These are phyloP conservation scores for Fusarium avenaceum DNA, from an alignment of 2,329 filamentous ascomycete species.

Conservation along the genomic window DNA sequence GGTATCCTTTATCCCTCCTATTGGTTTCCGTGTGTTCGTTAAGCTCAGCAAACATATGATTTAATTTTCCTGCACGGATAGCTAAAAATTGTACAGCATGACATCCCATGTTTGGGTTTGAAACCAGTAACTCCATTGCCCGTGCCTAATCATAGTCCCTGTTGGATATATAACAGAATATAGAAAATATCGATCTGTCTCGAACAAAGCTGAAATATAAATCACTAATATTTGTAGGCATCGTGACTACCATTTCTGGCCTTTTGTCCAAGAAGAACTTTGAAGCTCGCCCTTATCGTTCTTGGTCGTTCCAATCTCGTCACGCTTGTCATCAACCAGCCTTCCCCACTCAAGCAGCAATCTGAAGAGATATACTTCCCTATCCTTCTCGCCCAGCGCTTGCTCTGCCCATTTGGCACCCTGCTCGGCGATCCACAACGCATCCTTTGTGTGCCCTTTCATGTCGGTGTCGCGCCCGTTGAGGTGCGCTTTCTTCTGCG, in stretches of 20 bases:
- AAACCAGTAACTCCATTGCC: slow-evolving; percentile 6
- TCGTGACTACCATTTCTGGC: slow-evolving; percentile 42
- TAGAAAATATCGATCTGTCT: background rate
- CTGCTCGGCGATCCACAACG: slow-evolving; percentile 73
- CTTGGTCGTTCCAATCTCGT: slow-evolving; percentile 58
- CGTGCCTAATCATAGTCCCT: background rate
- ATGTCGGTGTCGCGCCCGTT: slow-evolving; percentile 63
- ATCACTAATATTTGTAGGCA: background rate
- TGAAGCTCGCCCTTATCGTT: slow-evolving; percentile 49
- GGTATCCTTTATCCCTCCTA: background rate
- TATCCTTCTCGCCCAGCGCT: slow-evolving; percentile 77
- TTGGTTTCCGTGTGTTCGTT: background rate
- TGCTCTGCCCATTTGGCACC: slow-evolving; percentile 74
- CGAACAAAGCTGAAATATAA: background rate
- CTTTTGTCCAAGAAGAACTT: slow-evolving; percentile 50
- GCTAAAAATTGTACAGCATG: background rate
- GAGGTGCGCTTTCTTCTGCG: slow-evolving; percentile 58
- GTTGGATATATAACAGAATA: slow-evolving; percentile 7
- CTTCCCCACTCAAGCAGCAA: slow-evolving; percentile 83
- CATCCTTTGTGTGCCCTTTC: slow-evolving; percentile 64
- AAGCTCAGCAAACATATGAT: background rate
- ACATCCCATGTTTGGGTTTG: background rate
- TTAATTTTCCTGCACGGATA: background rate
- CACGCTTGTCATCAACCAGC: slow-evolving; percentile 72
- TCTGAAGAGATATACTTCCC: slow-evolving; percentile 85